Base-by-base conservation (phyloP, 2,329 filamentous ascomycete species). In the Claviceps sp. region DNA sequence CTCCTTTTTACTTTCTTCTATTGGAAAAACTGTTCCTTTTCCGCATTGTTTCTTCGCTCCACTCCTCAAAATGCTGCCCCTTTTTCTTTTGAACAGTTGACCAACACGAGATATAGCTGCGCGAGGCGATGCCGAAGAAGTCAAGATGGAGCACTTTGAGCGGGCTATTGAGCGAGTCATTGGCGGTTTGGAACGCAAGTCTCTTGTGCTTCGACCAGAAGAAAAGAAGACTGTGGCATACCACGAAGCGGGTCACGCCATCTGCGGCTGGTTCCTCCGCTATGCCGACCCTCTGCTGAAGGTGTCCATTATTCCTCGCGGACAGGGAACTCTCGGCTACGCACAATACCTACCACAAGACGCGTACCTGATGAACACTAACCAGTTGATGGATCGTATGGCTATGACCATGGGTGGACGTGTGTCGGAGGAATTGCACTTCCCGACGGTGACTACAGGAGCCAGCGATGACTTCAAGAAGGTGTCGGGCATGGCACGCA, bases 361-460 rank as follows among this genome's bases (percentile, higher is more conserved):
- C 64, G 88, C 88, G 8, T 97, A 97, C 67, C 79, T 98, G 57
- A 93, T 98, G 90, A 95, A 85, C 63, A 84, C 88, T 57, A 84
- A 90, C 65, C 93, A 98, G 71, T 77, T 98, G 43, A 95, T 97
- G 88, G 93, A 98, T 68, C 89, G 93, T 60, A 98, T 98, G 93
- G 93, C 93, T 57, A 98, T 98, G 93, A 96, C 91, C 2, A 83
- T 98, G 52, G 93, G 90, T 60, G 93, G 93, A 1, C 88, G 93
- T 58, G 86, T 98, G 24, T 93, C 86, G 20, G 93, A 98, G 71
- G 93, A 98, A 69, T 73, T 98, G 7, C 91, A 98, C 71, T 98
- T 98, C 70, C 85, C 93, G 37, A 95, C 89, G 0, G 93, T 98
- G 20, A 98, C 93, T 1, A 93, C 87, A 47, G 93, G 93, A 53